These are phyloP conservation scores for Stachybotrys elegans DNA, from an alignment of 2,329 filamentous ascomycete genomes.

Conservation along the genomic window DNA sequence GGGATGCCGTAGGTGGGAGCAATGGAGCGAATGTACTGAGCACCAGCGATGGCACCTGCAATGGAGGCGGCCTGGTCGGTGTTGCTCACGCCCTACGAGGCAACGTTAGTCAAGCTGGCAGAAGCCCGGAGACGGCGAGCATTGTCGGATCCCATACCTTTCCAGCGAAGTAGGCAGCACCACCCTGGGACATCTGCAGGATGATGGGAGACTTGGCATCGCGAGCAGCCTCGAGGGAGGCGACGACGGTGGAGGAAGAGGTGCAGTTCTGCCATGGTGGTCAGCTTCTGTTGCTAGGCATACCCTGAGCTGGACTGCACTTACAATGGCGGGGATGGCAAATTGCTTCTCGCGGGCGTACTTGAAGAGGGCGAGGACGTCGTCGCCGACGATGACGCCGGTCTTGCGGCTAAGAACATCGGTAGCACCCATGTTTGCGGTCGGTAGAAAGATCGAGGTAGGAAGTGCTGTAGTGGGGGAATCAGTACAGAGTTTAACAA, in stretches of 20 bases:
- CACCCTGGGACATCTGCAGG: slow-evolving; percentile 90
- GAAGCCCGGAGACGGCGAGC: too few relatives aligned
- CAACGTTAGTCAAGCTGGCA: slow-evolving; percentile 11
- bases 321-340: slow-evolving; percentile 74
- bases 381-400: slow-evolving; percentile 50
- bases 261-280: slow-evolving; percentile 66
- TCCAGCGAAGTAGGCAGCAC: slow-evolving; percentile 87
- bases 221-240: slow-evolving; percentile 88
- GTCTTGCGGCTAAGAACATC: slow-evolving; percentile 46
- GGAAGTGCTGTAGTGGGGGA: slow-evolving; percentile 7
- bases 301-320: slow-evolving; percentile 16
- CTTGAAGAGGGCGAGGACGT: slow-evolving; percentile 68
- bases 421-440: slow-evolving; percentile 30
- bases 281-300: background rate
- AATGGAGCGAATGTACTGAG: slow-evolving; percentile 87
- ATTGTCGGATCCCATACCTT: slow-evolving; percentile 50
- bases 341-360: slow-evolving; percentile 84
- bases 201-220: slow-evolving; percentile 89
- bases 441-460: slow-evolving; percentile 13
- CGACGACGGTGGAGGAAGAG: slow-evolving; percentile 73
- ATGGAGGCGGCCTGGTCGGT: slow-evolving; percentile 80
- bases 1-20: slow-evolving; percentile 85
- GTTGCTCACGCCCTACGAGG: slow-evolving; percentile 66
- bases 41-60: slow-evolving; percentile 79
- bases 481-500: slow-evolving; percentile 8